Base-by-base conservation (phyloP, 1,284 basidiomycete genomes). In the Dichomitus squalens region DNA sequence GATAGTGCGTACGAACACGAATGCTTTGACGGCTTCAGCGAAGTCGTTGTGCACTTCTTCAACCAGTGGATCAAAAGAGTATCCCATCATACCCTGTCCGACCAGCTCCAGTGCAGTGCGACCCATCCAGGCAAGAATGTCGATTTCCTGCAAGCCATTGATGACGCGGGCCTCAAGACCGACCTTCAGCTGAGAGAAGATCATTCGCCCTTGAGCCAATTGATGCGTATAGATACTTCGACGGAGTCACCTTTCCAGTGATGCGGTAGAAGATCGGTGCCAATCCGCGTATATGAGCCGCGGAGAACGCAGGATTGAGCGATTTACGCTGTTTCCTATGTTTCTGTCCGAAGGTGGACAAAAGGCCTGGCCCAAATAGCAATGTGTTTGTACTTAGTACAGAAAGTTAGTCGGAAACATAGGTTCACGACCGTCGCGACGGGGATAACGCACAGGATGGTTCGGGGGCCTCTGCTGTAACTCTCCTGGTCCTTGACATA, bases 51-150 rank as follows among this genome's bases (percentile, higher is more conserved):
- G 48, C 11, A 20, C 35, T 11, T 63, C 49, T 8, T 55, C 58
- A 14, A 58, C 61, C 18, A 72, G 62, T 1, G 67, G 61, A 49
- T 69, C 63, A 57, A 72, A 72, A 7, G 67, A 66, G 48, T 70
- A 65, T 4, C 71, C 72, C 7, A 73, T 56, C 0, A 64, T 66
- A 8, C 64, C 67, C 51, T 68, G 68, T 8, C 70, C 70, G 31
- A 71, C 57, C n/a, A 68, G 56, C 53, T 73, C 72, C 11, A 73
- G 60, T 9, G 71, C 66, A 6, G 66, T 61, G 23, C 68, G 65
- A n/a, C 64, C 63, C 63, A 69, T 64, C 65, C 68, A 72, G 3
- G 48, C 44, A 14, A 65, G 57, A n/a, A 73, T 38, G 49, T 72
- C 68, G 31, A 73, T 34, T n/a, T 62, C 63, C 14, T 25, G 25